phyloP scores from a whole-genome alignment of 257 asterid species.

The Scutellaria galericulata region DNA sequence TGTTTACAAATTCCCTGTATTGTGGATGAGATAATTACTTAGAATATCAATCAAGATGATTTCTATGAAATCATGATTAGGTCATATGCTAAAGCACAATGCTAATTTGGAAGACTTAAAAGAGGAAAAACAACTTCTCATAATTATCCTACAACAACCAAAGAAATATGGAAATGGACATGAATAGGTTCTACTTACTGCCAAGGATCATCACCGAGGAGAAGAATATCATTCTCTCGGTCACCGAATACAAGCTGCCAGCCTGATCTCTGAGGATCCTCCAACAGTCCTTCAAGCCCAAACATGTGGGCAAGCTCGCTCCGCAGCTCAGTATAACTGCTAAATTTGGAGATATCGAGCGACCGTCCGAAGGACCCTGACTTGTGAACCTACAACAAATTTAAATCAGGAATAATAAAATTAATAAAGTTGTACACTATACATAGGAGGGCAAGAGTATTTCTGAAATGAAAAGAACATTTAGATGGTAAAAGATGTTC shows the following conservation, averaged over 20 bases:
- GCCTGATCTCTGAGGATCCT: constrained; percentile 99
- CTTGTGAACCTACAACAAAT: constrained; percentile 76
- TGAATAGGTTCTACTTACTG: constrained; percentile 70
- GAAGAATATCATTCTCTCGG: constrained; percentile 96
- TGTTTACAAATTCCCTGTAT: constrained; percentile 87
- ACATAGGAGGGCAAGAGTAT: neutral
- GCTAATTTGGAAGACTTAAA: neutral
- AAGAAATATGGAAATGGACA: constrained; percentile 14
- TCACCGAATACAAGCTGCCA: constrained; percentile 99
- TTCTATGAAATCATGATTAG: too few relatives aligned
- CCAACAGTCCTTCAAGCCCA: constrained; percentile 92
- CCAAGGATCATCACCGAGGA: constrained; percentile 99
- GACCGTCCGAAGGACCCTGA: constrained; percentile 92
- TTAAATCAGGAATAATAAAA: constrained; percentile 1
- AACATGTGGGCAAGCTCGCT: constrained; percentile 92
- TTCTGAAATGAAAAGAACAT: neutral
- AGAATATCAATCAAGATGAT: constrained; percentile 1
- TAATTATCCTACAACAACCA: neutral
- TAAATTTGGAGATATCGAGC: constrained; percentile 88
- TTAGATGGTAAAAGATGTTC: too few relatives aligned
- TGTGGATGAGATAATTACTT: neutral
- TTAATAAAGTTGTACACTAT: neutral
- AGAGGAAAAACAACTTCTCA: neutral
- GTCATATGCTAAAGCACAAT: too few relatives aligned
- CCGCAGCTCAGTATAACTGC: constrained; percentile 91